phyloP scores from a whole-genome alignment of 495 filamentous ascomycete genomes.

The Zalerion maritima region DNA sequence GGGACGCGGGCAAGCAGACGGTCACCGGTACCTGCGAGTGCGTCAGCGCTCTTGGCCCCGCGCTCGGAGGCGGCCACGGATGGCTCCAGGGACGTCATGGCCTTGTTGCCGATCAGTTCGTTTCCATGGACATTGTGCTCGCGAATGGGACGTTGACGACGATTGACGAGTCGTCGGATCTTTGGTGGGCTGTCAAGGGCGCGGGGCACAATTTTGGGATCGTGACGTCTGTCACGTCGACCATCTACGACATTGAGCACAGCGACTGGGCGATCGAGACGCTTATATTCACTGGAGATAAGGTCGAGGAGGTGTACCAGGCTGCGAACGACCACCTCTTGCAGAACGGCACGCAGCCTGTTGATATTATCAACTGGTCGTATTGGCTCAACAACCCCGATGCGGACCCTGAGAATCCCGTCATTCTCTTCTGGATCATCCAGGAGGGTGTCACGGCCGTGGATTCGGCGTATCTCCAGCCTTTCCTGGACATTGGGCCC shows the following conservation, averaged over 20 bases:
- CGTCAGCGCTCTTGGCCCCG: conserved; percentile 37
- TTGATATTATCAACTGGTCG: conserved; percentile 33
- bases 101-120: conserved; percentile 42
- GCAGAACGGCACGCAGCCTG: conserved; percentile 24
- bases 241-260: conserved; percentile 31
- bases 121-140: conserved; percentile 38
- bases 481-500: conserved; percentile 32
- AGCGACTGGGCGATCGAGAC: conserved; percentile 29
- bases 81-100: conserved; percentile 44
- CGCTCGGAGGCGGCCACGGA: conserved; percentile 48
- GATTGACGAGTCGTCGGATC: conserved; percentile 25
- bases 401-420: conserved; percentile 25
- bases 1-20: conserved; percentile 22
- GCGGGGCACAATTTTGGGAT: conserved; percentile 52
- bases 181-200: conserved; percentile 43
- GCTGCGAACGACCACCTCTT: conserved; percentile 28
- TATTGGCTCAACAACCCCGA: conserved; percentile 31
- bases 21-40: conserved; percentile 43
- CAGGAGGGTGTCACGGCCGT: conserved; percentile 32
- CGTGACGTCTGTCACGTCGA: conserved; percentile 32
- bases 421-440: conserved; percentile 38
- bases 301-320: conserved; percentile 34
- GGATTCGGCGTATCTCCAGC: conserved; percentile 23
- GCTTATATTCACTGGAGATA: conserved; percentile 30
- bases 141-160: conserved; percentile 36